A percentile compares a stretch with the other conserved stretches of the same genome.
These are phyloP conservation scores for Saprolegnia diclina DNA, from an alignment of 352 stramenopile genomes.

Conservation along the genomic window DNA sequence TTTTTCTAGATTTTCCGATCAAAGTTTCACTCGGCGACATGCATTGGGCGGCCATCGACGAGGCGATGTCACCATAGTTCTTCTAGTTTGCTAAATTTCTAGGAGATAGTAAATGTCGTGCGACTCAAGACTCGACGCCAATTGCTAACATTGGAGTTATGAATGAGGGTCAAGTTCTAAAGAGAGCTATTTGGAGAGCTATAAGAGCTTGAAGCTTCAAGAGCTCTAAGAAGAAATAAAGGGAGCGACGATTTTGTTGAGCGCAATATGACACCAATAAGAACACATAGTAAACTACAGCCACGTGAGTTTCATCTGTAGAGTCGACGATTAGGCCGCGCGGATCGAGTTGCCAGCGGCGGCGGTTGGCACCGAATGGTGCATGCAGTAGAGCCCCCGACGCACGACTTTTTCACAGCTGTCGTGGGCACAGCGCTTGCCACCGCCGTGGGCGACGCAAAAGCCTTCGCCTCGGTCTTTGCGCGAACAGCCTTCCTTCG, in stretches of 20 bases:
- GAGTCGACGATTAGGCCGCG: background rate
- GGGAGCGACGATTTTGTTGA: background rate
- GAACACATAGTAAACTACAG: background rate
- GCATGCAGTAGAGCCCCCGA: conserved; percentile 18
- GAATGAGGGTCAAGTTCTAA: too few relatives aligned
- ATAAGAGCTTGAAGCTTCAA: too few relatives aligned
- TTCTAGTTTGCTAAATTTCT: too few relatives aligned
- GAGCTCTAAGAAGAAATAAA: background rate
- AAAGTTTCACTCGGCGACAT: too few relatives aligned
- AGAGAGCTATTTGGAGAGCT: too few relatives aligned
- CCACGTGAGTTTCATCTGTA: background rate
- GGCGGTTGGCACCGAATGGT: background rate
- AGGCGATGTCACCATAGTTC: too few relatives aligned
- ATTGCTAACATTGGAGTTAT: too few relatives aligned
- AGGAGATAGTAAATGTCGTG: too few relatives aligned
- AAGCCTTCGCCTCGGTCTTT: conserved; percentile 32
- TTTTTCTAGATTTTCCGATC: too few relatives aligned
- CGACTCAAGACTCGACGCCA: too few relatives aligned
- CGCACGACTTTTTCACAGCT: conserved; percentile 23
- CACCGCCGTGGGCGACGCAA: conserved; percentile 56
- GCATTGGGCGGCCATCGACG: too few relatives aligned
- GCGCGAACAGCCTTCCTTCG: conserved; percentile 18
- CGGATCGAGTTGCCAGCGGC: background rate
- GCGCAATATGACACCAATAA: background rate
- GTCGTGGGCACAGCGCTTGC: conserved; percentile 37